Evolutionary conservation across 768 basidiomycete genomes (phyloP), one percentile per base, ranked within the genome.

Genomic region (Coprinopsis marcescibilis): DNA sequence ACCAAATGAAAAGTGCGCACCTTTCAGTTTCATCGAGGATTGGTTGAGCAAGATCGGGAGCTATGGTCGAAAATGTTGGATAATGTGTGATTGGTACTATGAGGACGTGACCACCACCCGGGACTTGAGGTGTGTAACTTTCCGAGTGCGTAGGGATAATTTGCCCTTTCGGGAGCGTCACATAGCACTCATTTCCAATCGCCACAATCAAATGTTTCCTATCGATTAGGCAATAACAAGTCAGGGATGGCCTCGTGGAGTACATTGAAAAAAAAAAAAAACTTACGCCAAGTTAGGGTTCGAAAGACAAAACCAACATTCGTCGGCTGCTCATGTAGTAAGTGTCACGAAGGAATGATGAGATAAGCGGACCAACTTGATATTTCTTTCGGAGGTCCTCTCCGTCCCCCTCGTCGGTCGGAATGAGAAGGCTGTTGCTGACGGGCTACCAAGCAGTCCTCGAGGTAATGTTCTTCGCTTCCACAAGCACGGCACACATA

Each of bases 301-400:
- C 33, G 91, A 94, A 44, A 99, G 65, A 63, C 96, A 99, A 69
- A 99, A 98, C 95, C 95, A 98, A 65, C 95, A 97, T 62, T 93
- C 89, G 46, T 88, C 88, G 54, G 91, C 89, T 90, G 59, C 38
- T 46, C 24, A 38, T 30, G 7, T 17, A 10, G 35, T 19, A 37
- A 11, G 35, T 11, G 35, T 7, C 10, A 11, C 19, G 40, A 2
- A 15, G 41, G 13, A 40, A 24, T 33, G 24, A 19, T 40, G n/a
- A 10, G 8, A 40, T 20, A 27, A 30, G 20, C 43, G 17, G 35
- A n/a, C 24, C 44, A 30, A 29, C n/a, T 36, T 38, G 29, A 29
- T 12, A 94, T 89, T 60, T 92, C 90, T 65, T 80, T 93, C 33
- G 70, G 77, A 24, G 76, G 84, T 24, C 69, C 78, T 38, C 73